These are phyloP conservation scores for Termitomyces sp. DNA, from an alignment of 768 basidiomycete species.

Conservation along the genomic window DNA sequence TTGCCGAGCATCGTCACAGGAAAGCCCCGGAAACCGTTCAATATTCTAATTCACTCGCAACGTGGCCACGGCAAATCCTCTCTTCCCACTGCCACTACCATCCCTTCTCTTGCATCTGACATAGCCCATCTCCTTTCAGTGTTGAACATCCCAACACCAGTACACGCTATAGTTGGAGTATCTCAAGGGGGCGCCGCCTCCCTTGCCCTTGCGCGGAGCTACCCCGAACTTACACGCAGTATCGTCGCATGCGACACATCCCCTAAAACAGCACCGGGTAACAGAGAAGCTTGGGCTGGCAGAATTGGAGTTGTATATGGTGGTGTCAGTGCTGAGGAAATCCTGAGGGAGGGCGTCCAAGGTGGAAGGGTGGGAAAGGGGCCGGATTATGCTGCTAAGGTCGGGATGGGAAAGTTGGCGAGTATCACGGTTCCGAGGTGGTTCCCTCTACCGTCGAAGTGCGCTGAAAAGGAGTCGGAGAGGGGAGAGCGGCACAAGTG, in stretches of 20 bases:
- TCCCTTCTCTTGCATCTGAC: constrained; percentile 41
- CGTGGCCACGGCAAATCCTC: constrained; percentile 46
- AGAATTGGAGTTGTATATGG: constrained; percentile 34
- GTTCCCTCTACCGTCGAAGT: constrained; percentile 38
- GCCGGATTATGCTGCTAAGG: constrained; percentile 23
- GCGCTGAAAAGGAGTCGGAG: constrained; percentile 12
- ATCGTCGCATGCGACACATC: constrained; percentile 48
- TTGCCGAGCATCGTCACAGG: constrained; percentile 11
- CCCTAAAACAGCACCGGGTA: constrained; percentile 38
- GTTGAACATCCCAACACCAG: constrained; percentile 30
- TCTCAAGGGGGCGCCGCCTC: constrained; percentile 50
- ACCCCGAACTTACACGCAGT: constrained; percentile 28
- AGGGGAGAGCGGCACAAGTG: constrained; percentile 16
- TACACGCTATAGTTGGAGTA: constrained; percentile 45
- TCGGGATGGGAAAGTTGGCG: constrained; percentile 39
- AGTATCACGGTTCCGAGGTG: constrained; percentile 40
- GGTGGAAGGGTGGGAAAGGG: constrained; percentile 12
- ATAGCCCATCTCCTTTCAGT: constrained; percentile 32
- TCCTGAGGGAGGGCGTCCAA: constrained; percentile 5
- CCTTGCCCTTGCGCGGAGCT: constrained; percentile 39
- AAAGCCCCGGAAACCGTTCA: constrained; percentile 26
- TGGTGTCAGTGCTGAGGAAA: constrained; percentile 5
- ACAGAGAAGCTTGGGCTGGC: constrained; percentile 44
- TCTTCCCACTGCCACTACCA: constrained; percentile 25
- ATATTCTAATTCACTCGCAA: constrained; percentile 46